Conservation (phyloP, 1,139 yeast genomes). For the Blastobotrys serpentis region DNA sequence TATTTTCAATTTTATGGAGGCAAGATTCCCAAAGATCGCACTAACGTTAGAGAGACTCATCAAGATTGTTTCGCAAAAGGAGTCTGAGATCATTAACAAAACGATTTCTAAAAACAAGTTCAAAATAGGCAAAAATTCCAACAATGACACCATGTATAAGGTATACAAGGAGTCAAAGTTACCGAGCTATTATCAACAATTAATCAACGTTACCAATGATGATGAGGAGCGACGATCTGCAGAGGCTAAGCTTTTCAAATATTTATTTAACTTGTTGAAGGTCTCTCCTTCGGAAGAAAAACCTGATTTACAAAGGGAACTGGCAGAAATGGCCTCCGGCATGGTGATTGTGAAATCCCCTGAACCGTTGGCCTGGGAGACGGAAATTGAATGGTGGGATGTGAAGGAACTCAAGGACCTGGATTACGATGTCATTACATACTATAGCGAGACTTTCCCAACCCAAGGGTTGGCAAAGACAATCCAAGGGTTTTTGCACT, state of each 20-base stretch:
- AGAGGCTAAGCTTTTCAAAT: conserved; percentile 61
- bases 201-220: conserved; percentile 58
- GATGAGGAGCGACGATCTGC: conserved; percentile 57
- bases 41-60: conserved; percentile 53
- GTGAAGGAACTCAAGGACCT: conserved; percentile 49
- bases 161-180: conserved; percentile 52
- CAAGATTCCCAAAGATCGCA: conserved; percentile 51
- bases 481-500: conserved; percentile 43
- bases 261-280: conserved; percentile 54
- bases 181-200: conserved; percentile 51
- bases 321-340: conserved; percentile 63
- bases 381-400: conserved; percentile 77
- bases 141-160: conserved; percentile 49
- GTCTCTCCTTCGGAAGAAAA: conserved; percentile 49
- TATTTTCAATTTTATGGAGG: conserved; percentile 57
- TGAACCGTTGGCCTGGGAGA: conserved; percentile 67
- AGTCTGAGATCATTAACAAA: conserved; percentile 37
- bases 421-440: conserved; percentile 48
- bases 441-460: conserved; percentile 58
- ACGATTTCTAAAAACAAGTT: conserved; percentile 34
- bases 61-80: conserved; percentile 45
- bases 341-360: conserved; percentile 67
- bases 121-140: conserved; percentile 41
- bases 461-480: conserved; percentile 63
- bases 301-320: conserved; percentile 42